phyloP scores from a whole-genome alignment of 192 early-diverging fungal species.

The Umbelopsis sp. region DNA sequence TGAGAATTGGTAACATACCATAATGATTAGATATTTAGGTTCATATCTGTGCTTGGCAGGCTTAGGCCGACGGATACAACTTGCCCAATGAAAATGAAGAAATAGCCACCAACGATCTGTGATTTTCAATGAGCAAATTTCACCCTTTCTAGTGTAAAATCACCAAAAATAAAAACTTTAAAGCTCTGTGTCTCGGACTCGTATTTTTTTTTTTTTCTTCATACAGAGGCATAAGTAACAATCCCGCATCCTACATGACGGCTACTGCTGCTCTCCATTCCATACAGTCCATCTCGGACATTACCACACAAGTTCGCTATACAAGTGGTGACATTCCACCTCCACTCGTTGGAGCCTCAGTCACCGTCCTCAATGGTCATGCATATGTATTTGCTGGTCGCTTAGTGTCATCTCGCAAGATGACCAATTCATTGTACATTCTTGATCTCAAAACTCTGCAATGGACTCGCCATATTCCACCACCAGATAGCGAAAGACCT shows the following conservation, averaged over 20 bases:
- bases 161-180: no score
- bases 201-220: no score
- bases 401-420: slow-evolving; percentile 63
- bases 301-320: slow-evolving; percentile 46
- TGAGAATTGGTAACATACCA: no score
- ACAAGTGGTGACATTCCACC: slow-evolving; percentile 72
- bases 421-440: slow-evolving; percentile 71
- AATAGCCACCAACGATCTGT: no score
- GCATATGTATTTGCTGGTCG: slow-evolving; percentile 76
- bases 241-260: slow-evolving; percentile 2
- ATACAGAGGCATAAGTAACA: not conserved
- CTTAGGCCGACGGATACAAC: no score
- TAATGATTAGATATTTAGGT: no score
- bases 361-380: slow-evolving; percentile 58
- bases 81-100: no score
- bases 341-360: slow-evolving; percentile 69
- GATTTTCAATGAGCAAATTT: no score
- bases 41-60: no score
- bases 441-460: slow-evolving; percentile 62
- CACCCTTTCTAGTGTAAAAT: no score
- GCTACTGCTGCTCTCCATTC: slow-evolving; percentile 6
- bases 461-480: slow-evolving; percentile 57
- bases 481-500: slow-evolving; percentile 36
- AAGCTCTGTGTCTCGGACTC: no score
- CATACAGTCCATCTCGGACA: slow-evolving; percentile 57